A percentile compares a stretch with the other conserved stretches of the same genome.
Evolutionary conservation across 305 asterid species (phyloP).

Genomic region (Plantago coronopus): DNA sequence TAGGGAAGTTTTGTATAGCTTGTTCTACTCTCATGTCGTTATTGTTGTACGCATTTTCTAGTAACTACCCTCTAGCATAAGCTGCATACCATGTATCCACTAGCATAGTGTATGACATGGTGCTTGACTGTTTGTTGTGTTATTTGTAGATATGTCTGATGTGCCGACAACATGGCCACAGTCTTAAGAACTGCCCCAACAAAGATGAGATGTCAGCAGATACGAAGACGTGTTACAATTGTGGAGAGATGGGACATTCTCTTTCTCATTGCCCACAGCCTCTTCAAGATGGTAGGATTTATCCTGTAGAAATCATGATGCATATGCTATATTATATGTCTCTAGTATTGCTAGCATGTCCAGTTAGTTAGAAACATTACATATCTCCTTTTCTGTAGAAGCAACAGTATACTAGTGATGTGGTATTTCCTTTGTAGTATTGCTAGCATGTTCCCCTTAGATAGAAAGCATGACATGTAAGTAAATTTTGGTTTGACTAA

Average conservation of each 20-base stretch:
- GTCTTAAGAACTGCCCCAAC: slow-evolving; percentile 75
- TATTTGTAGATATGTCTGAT: slow-evolving; percentile 63
- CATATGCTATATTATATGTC: neutral
- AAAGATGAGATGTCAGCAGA: slow-evolving; percentile 40
- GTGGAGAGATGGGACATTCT: slow-evolving; percentile 83
- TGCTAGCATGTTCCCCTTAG: too few species aligned
- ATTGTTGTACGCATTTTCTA: too few species aligned
- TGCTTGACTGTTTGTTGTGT: slow-evolving; percentile 12
- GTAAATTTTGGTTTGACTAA: too few species aligned
- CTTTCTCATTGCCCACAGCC: slow-evolving; percentile 61
- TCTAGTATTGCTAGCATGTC: neutral
- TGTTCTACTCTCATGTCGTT: too few species aligned
- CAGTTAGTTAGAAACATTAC: neutral
- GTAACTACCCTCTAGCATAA: too few species aligned
- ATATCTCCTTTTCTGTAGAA: neutral
- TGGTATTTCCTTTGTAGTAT: too few species aligned
- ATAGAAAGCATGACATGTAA: too few species aligned
- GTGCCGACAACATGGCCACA: slow-evolving; percentile 78
- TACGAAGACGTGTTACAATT: slow-evolving; percentile 68
- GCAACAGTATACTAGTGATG: neutral
- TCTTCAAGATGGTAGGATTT: slow-evolving; percentile 68
- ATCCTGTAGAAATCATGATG: slow-evolving; percentile 2
- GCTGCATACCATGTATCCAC: too few species aligned
- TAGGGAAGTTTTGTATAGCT: too few species aligned
- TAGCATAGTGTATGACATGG: too few species aligned